Evolutionary conservation across 1,284 basidiomycete genomes (phyloP).

Genomic region (Malassezia furfur): DNA sequence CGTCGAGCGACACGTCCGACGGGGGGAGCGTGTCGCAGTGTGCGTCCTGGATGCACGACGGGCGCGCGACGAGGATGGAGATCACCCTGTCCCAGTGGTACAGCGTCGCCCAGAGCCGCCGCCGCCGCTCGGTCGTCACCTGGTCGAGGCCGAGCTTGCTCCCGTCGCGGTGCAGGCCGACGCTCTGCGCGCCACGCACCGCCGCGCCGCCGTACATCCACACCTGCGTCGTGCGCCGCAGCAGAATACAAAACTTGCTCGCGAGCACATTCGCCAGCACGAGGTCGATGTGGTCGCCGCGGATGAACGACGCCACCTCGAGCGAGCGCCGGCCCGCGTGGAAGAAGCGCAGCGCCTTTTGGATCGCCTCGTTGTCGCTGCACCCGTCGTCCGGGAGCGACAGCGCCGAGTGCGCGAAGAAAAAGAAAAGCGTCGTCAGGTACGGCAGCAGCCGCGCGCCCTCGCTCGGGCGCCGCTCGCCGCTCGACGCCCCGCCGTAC

Average conservation of each 20-base stretch:
- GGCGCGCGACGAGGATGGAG: conserved; percentile 72
- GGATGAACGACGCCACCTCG: conserved; percentile 34
- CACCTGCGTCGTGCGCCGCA: conserved; percentile 78
- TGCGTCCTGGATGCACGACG: conserved; percentile 65
- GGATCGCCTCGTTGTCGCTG: conserved; percentile 29
- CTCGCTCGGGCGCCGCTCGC: conserved; percentile 49
- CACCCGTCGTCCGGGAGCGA: conserved; percentile 65
- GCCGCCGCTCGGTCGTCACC: conserved; percentile 73
- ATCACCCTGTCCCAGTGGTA: conserved; percentile 87
- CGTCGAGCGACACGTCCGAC: conserved; percentile 65
- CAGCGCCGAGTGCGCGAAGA: conserved; percentile 78
- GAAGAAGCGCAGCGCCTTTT: conserved; percentile 30
- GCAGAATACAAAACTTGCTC: conserved; percentile 83
- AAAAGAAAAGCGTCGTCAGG: conserved; percentile 78
- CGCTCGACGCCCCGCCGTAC: conserved; percentile 21
- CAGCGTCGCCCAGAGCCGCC: conserved; percentile 83
- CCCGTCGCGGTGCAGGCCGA: conserved; percentile 83
- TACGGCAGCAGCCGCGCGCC: conserved; percentile 70
- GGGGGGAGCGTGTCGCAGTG: conserved; percentile 71
- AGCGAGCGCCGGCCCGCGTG: conserved; percentile 58
- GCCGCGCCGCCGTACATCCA: conserved; percentile 91
- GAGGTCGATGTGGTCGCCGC: conserved; percentile 43
- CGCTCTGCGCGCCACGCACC: conserved; percentile 81
- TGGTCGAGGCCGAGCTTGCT: conserved; percentile 57
- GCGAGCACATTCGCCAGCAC: conserved; percentile 39